Base-by-base conservation (phyloP, 1,284 basidiomycete species). In the Ustilago tritici region DNA sequence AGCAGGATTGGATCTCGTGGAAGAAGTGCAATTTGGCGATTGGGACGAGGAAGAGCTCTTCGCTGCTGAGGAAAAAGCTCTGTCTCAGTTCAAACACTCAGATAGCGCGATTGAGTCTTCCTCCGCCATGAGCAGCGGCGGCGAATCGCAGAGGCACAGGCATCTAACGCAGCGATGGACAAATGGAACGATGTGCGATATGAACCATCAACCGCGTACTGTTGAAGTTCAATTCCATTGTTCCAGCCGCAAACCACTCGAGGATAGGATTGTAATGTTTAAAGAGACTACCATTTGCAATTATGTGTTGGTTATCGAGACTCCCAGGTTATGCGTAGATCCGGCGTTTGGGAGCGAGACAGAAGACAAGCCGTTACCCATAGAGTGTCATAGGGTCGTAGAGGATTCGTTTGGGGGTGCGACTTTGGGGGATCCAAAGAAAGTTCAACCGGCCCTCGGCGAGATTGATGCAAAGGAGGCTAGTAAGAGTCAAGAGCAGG, bases 221-320 rank as follows among this genome's bases (percentile, higher is more conserved):
- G 70, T 80, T 38, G 82, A 84, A 65, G 80, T 84, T 8, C 81
- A 81, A 60, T 83, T 69, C 46, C 80, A 80, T 63, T 83, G 82
- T 57, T 69, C 76, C 17, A 54, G 66, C 52, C 52, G 65, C 52
- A 65, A 73, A 43, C 64, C 66, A 10, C 57, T 65, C 40, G 70
- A 70, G 12, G 80, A 80, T 35, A 65, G 80, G 6, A 84, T 84
- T 53, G 64, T 76, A 41, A 68, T 80, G 55, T 69, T 84, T 58
- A 83, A 83, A 63, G 82, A 84, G 67, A 81, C 80, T 19, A 84
- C 82, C 14, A 83, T 77, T 32, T 84, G 82, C 71, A 81, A 79
- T 61, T 84, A 84, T 54, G 74, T 81, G 4, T n/a, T 81, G 17
- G 60, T 79, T 50, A 74, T 81, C 52, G 73, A 81, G 58, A 81